Evolutionary conservation across 139 green algal genomes (phyloP).

Genomic region (Chloropicon primus): DNA sequence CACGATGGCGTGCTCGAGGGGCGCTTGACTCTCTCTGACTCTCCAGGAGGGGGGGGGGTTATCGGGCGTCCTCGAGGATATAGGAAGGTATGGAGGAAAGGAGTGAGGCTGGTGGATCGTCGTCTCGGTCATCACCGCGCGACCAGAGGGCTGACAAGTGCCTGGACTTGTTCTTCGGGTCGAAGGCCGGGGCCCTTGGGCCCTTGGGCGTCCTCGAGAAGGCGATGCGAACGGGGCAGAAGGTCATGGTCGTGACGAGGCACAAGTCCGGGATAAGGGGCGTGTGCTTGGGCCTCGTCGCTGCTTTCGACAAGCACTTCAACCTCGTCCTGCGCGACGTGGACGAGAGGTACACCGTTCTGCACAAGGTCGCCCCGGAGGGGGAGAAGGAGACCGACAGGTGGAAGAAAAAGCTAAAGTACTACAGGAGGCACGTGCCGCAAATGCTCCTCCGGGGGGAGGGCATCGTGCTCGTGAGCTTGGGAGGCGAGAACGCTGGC

Average conservation of each 20-base stretch:
- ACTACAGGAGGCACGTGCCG: background rate
- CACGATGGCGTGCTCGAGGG: no score
- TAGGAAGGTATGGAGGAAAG: no score
- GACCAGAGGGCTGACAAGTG: background rate
- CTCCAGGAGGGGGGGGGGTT: no score
- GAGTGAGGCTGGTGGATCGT: no score
- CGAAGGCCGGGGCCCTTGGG: background rate
- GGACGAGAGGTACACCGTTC: slow-evolving; percentile 54
- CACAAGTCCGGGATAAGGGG: slow-evolving; percentile 48
- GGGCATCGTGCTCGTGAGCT: background rate
- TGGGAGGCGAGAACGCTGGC: background rate
- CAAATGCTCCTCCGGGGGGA: background rate
- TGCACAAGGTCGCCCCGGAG: background rate
- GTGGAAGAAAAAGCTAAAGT: background rate
- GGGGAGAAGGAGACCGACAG: background rate
- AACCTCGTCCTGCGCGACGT: slow-evolving; percentile 59
- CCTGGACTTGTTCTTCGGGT: background rate
- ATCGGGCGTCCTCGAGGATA: no score
- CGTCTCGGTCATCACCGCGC: background rate
- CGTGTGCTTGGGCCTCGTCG: slow-evolving; percentile 28
- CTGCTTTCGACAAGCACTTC: slow-evolving; percentile 51
- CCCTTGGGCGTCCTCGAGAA: background rate
- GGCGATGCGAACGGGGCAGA: background rate
- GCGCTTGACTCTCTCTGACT: no score
- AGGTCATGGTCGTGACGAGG: slow-evolving; percentile 47